A percentile compares a stretch with the other conserved stretches of the same genome.
Conservation (phyloP, 2,329 filamentous ascomycete species). For the Calonectria pseudoturangicola region DNA sequence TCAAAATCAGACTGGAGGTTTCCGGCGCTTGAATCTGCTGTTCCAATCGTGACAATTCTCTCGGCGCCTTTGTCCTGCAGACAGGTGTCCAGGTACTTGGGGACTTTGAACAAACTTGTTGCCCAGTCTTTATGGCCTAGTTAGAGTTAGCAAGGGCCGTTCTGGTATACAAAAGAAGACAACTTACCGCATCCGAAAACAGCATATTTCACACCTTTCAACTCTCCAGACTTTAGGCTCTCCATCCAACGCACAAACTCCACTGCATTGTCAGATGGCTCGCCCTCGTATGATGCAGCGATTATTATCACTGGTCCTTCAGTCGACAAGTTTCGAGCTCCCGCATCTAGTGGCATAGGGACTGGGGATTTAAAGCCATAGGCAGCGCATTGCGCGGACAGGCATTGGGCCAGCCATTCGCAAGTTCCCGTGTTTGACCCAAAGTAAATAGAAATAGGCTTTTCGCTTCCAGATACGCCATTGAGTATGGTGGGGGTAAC, state of each 20-base stretch:
- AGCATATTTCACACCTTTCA: slow-evolving; percentile 3
- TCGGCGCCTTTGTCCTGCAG: background rate
- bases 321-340: background rate
- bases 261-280: slow-evolving; percentile 8
- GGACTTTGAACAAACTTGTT: slow-evolving; percentile 11
- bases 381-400: background rate
- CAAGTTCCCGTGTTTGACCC: slow-evolving; percentile 18
- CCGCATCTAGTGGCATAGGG: background rate
- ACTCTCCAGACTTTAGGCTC: background rate
- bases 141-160: background rate
- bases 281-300: slow-evolving; percentile 5
- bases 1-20: slow-evolving; percentile 8
- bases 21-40: background rate
- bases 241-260: background rate
- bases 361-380: background rate
- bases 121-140: slow-evolving; percentile 13
- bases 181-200: slow-evolving; percentile 2
- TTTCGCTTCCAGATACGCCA: background rate
- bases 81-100: background rate
- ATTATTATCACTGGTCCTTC: slow-evolving; percentile 1
- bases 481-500: background rate
- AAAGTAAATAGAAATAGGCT: slow-evolving; percentile 6
- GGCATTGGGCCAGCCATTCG: background rate
- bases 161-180: rapidly evolving
- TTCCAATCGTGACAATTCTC: background rate